Conservation (phyloP, 768 basidiomycete species). For the Serendipita sp. region DNA sequence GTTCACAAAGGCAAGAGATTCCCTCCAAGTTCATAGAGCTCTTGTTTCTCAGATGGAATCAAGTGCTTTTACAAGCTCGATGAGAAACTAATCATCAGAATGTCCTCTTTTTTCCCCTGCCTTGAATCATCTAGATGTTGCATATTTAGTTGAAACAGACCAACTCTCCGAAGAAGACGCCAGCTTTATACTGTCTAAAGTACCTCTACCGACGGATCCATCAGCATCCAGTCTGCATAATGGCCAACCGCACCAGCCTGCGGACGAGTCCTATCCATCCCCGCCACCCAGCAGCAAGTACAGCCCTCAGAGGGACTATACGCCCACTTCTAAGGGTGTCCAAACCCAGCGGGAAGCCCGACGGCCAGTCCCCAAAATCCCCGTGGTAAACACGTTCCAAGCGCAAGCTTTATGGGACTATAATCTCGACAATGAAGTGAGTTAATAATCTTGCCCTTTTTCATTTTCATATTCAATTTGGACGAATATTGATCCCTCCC, state of each 20-base stretch:
- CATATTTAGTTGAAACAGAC: not conserved
- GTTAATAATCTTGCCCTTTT: not conserved
- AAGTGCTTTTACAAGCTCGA: too few relatives aligned
- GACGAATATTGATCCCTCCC: not conserved
- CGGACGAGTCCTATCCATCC: not conserved
- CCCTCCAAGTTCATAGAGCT: not conserved
- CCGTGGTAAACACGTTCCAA: conserved; percentile 3
- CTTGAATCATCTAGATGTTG: not conserved
- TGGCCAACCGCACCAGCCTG: not conserved
- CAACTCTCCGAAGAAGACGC: not conserved
- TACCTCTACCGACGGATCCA: not conserved
- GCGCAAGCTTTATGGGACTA: not conserved
- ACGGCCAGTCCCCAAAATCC: not conserved
- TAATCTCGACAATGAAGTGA: not conserved
- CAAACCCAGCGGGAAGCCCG: not conserved
- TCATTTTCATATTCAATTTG: too few relatives aligned
- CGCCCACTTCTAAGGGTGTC: not conserved
- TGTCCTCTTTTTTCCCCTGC: too few relatives aligned
- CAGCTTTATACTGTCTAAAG: not conserved
- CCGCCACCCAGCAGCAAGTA: not conserved
- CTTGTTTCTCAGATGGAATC: not conserved
- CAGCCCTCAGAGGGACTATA: not conserved
- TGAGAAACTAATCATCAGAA: too few relatives aligned
- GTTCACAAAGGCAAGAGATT: not conserved
- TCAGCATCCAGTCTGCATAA: not conserved